Evolutionary conservation across 2,329 filamentous ascomycete species (phyloP).

Genomic region (Malbranchea zuffiana): DNA sequence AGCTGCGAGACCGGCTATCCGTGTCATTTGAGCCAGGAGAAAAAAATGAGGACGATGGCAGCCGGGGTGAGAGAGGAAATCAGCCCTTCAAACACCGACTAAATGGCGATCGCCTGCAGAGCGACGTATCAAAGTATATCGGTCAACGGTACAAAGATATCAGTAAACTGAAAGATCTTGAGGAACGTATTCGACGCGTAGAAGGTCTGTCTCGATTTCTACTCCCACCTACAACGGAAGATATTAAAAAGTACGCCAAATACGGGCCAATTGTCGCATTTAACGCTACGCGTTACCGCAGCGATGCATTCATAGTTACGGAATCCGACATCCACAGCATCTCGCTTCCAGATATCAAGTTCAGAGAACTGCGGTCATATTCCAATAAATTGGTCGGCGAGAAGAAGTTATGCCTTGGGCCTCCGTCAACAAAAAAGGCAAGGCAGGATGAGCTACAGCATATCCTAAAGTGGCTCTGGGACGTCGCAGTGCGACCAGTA

Average conservation of each 20-base stretch:
- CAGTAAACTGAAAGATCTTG: not conserved
- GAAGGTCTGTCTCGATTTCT: not conserved
- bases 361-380: not conserved
- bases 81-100: not conserved
- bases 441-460: not conserved
- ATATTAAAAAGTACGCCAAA: not conserved
- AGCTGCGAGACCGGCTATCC: not conserved
- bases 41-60: not conserved
- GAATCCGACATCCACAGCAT: not conserved
- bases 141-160: no score
- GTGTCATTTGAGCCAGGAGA: not conserved
- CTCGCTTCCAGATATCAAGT: not conserved
- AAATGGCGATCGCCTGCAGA: no score
- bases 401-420: not conserved
- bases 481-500: constrained; percentile 19
- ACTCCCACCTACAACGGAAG: not conserved
- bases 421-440: not conserved
- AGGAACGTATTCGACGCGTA: not conserved
- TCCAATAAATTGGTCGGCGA: not conserved
- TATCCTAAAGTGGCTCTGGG: constrained; percentile 26
- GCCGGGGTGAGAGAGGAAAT: not conserved
- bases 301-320: constrained; percentile 1
- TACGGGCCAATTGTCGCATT: not conserved
- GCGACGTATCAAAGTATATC: no score
- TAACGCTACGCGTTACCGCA: not conserved